A percentile compares a stretch with the other conserved stretches of the same genome.
Conservation (phyloP, 2,329 filamentous ascomycete genomes). For the Neonectria neomacrospora region DNA sequence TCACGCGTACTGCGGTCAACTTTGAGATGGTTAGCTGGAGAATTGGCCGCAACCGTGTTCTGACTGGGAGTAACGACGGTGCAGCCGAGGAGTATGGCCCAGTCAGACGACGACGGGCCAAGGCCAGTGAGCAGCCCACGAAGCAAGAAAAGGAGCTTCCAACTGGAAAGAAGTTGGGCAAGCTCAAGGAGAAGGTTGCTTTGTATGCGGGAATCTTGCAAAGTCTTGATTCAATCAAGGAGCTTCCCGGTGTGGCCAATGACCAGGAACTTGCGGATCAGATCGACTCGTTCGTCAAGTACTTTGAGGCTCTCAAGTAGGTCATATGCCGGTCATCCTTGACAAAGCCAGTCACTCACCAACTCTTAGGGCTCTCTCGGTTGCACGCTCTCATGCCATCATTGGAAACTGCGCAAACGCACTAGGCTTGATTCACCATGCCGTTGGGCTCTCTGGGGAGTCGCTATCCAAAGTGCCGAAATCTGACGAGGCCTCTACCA, state of each 20-base stretch:
- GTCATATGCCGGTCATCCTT: slow-evolving; percentile 39
- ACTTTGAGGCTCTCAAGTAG: slow-evolving; percentile 90
- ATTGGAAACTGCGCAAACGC: slow-evolving; percentile 79
- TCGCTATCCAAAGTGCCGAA: slow-evolving; percentile 61
- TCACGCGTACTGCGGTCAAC: slow-evolving; percentile 92
- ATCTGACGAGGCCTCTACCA: slow-evolving; percentile 39
- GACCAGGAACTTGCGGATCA: slow-evolving; percentile 81
- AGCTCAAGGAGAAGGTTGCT: slow-evolving; percentile 86
- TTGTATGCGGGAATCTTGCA: slow-evolving; percentile 92
- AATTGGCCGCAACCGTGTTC: slow-evolving; percentile 88
- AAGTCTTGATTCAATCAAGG: slow-evolving; percentile 89
- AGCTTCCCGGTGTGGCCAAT: slow-evolving; percentile 88
- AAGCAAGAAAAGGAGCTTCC: slow-evolving; percentile 70
- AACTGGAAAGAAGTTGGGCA: slow-evolving; percentile 78
- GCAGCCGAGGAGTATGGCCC: slow-evolving; percentile 65
- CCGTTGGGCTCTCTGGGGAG: slow-evolving; percentile 70
- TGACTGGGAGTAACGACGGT: slow-evolving; percentile 87
- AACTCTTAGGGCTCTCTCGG: slow-evolving; percentile 75
- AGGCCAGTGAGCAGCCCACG: slow-evolving; percentile 50
- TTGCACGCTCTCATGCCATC: slow-evolving; percentile 85
- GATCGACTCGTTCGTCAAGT: slow-evolving; percentile 80
- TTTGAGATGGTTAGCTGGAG: slow-evolving; percentile 96
- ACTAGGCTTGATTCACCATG: slow-evolving; percentile 84
- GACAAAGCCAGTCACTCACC: slow-evolving; percentile 27
- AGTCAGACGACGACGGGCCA: slow-evolving; percentile 61